These are phyloP conservation scores for Chlamydomonas sp. DNA, from an alignment of 139 green algal genomes.

Conservation along the genomic window DNA sequence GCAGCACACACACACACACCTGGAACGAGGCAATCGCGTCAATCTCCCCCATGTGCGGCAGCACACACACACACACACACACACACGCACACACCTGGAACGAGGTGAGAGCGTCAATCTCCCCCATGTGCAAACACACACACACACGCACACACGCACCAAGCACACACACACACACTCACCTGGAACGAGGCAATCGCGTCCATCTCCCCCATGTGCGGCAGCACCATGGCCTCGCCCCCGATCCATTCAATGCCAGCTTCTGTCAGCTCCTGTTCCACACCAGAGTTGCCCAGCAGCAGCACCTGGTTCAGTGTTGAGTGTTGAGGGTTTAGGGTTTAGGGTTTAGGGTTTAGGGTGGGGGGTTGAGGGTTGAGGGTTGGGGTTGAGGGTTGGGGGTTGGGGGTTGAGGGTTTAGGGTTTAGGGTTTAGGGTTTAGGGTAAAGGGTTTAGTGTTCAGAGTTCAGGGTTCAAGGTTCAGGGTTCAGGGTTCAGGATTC, in stretches of 20 bases:
- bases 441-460: neutral
- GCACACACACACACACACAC: neutral
- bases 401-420: no score
- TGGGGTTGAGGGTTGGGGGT: neutral
- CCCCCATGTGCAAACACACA: no score
- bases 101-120: no score
- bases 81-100: slow-evolving; percentile 8
- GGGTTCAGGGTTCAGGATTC: neutral
- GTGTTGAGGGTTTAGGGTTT: no score
- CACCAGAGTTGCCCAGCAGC: slow-evolving; percentile 3
- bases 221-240: neutral
- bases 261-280: slow-evolving; percentile 18
- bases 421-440: neutral
- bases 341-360: no score
- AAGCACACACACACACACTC: no score
- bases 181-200: neutral
- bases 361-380: no score
- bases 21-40: no score
- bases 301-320: slow-evolving; percentile 6
- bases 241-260: neutral
- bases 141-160: no score
- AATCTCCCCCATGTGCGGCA: no score
- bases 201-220: slow-evolving; percentile 1
- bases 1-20: no score
- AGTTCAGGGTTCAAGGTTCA: neutral